Evolutionary conservation across 2,329 filamentous ascomycete species (phyloP).

Genomic region (Cryphonectria carpinicola): DNA sequence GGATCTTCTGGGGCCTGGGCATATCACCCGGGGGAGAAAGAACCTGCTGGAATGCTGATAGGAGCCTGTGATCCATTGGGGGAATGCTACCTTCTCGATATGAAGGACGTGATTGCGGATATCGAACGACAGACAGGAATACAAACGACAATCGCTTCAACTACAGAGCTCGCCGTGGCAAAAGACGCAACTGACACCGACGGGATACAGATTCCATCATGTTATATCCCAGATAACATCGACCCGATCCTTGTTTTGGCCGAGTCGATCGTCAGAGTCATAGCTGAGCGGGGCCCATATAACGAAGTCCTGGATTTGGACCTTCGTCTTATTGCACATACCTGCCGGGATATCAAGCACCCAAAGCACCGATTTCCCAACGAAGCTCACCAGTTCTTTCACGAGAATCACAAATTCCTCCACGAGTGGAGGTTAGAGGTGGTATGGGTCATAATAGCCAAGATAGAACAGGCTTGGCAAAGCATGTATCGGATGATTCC

Average conservation of each 20-base stretch:
- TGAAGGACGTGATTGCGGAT: neutral
- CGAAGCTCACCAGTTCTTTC: too few relatives aligned
- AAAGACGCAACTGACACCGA: neutral
- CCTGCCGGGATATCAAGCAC: neutral
- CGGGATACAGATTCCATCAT: neutral
- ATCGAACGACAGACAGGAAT: neutral
- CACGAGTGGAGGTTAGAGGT: too few relatives aligned
- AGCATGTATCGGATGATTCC: neutral
- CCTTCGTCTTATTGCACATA: neutral
- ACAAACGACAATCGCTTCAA: neutral
- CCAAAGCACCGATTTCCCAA: neutral
- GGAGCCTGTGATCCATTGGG: neutral
- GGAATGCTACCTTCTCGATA: neutral
- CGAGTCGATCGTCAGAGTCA: neutral
- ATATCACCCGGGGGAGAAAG: neutral
- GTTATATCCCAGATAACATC: neutral
- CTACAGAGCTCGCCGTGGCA: neutral
- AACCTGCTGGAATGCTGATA: slow-evolving; percentile 1
- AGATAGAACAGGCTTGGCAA: neutral
- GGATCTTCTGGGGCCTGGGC: neutral
- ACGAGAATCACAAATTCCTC: too few relatives aligned
- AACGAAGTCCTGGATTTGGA: neutral
- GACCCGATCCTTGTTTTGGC: neutral
- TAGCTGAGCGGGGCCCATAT: neutral
- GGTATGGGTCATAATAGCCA: too few relatives aligned